These are phyloP conservation scores for Chlorella sorokiniana DNA, from an alignment of 139 green algal species.

Conservation along the genomic window DNA sequence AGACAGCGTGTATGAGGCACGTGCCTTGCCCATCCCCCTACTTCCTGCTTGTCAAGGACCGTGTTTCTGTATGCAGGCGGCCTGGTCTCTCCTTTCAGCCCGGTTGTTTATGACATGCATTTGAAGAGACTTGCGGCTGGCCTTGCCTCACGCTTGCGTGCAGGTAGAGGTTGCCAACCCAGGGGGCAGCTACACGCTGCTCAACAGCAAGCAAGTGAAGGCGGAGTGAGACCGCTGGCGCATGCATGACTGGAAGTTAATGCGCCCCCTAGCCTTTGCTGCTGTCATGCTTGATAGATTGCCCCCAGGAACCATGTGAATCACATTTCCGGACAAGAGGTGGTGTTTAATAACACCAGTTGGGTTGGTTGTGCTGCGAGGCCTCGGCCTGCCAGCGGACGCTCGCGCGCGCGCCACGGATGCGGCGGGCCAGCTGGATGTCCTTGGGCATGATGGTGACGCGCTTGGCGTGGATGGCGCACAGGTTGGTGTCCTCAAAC, in stretches of 20 bases:
- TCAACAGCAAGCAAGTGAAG: constrained; percentile 15
- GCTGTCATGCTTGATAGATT: too few relatives aligned
- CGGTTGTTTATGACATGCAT: background rate
- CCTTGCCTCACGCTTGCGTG: too few relatives aligned
- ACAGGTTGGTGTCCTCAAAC: constrained; percentile 85
- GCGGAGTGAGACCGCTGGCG: background rate
- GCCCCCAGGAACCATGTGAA: background rate
- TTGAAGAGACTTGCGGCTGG: too few relatives aligned
- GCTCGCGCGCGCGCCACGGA: constrained; percentile 80
- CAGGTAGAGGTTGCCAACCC: constrained; percentile 31
- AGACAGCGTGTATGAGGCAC: constrained; percentile 30
- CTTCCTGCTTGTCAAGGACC: background rate
- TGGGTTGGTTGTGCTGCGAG: background rate
- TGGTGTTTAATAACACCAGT: constrained; percentile 47
- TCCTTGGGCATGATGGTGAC: constrained; percentile 99
- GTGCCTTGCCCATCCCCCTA: too few relatives aligned
- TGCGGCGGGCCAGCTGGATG: constrained; percentile 94
- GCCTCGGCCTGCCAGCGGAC: background rate
- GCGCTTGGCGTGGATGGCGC: constrained; percentile 81
- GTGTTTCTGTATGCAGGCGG: background rate
- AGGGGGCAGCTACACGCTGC: constrained; percentile 9
- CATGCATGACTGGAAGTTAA: too few relatives aligned
- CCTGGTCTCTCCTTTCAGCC: background rate
- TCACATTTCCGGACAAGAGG: background rate
- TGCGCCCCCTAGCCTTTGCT: too few relatives aligned